These are phyloP conservation scores for Penicillium argentinense DNA, from an alignment of 495 filamentous ascomycete species.

Conservation along the genomic window DNA sequence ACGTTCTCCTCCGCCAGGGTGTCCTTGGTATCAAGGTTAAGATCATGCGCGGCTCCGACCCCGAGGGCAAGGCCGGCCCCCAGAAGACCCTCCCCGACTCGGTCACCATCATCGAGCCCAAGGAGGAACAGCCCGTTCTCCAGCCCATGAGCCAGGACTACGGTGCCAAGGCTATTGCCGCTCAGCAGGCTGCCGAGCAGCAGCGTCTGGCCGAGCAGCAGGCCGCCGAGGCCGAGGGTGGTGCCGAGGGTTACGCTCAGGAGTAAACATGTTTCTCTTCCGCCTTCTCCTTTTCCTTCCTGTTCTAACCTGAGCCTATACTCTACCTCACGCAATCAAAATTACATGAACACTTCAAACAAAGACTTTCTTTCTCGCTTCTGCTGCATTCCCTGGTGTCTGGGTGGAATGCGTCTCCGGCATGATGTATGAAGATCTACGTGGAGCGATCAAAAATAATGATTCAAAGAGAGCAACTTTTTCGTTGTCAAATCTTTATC, in stretches of 20 bases:
- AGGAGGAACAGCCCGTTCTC: constrained; percentile 93
- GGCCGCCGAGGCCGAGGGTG: constrained; percentile 49
- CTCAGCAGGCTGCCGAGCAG: constrained; percentile 79
- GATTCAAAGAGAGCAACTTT: constrained; percentile 1
- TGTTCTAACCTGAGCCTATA: constrained; percentile 38
- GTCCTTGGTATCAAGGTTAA: constrained; percentile 99
- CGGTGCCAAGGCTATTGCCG: constrained; percentile 90
- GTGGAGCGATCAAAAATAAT: not conserved
- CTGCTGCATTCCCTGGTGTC: not conserved
- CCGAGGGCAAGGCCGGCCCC: constrained; percentile 97
- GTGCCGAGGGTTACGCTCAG: constrained; percentile 44
- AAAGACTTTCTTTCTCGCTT: constrained; percentile 10
- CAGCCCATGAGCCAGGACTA: constrained; percentile 97
- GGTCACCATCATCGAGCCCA: constrained; percentile 99
- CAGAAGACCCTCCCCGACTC: constrained; percentile 96
- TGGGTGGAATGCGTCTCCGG: not conserved
- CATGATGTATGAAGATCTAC: not conserved
- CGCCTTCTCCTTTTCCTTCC: constrained; percentile 36
- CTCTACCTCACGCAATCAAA: constrained; percentile 46
- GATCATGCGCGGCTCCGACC: constrained; percentile 99
- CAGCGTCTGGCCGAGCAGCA: constrained; percentile 63
- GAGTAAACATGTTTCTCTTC: constrained; percentile 42
- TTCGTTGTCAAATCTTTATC: not conserved
- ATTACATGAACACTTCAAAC: constrained; percentile 46
- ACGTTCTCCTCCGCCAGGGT: constrained; percentile 99